Evolutionary conservation across 1,139 yeast species (phyloP).

Genomic region (Yamadazyma trypodendri): DNA sequence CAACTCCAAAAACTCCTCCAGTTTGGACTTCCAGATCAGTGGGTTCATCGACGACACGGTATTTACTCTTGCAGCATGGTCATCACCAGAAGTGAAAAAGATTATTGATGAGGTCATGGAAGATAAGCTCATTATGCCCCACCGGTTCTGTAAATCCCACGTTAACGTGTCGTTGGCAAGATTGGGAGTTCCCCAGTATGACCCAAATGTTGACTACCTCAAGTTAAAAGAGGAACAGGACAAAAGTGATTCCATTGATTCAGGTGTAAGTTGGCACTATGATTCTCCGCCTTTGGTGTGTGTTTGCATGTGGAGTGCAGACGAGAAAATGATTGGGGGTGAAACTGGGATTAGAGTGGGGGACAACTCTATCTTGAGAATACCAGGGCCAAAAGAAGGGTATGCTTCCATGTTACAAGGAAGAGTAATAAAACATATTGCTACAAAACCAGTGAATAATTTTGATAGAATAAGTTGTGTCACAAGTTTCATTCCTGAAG

Average conservation of each 20-base stretch:
- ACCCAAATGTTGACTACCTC: conserved; percentile 10
- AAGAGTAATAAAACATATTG: conserved; percentile 20
- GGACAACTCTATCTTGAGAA: conserved; percentile 16
- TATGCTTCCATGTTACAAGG: conserved; percentile 52
- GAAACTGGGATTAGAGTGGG: conserved; percentile 32
- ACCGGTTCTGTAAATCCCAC: conserved; percentile 24
- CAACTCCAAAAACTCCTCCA: conserved; percentile 20
- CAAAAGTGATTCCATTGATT: conserved; percentile 11
- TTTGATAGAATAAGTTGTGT: conserved; percentile 38
- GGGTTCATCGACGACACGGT: conserved; percentile 25
- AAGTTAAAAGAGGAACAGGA: conserved; percentile 12
- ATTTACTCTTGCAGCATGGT: conserved; percentile 24
- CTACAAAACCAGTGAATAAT: conserved; percentile 29
- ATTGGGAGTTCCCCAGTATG: conserved; percentile 9
- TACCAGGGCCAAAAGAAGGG: conserved; percentile 16
- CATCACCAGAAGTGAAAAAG: conserved; percentile 18
- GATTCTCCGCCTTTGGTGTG: conserved; percentile 34
- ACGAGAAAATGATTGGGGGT: conserved; percentile 33
- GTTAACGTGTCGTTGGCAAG: conserved; percentile 25
- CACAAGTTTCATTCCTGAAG: conserved; percentile 41
- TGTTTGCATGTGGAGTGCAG: conserved; percentile 33
- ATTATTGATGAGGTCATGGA: conserved; percentile 23
- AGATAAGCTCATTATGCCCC: conserved; percentile 20
- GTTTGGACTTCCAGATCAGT: conserved; percentile 29
- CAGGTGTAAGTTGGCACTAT: conserved; percentile 26